A percentile compares a stretch with the other conserved stretches of the same genome.
Evolutionary conservation across 2,329 filamentous ascomycete species (phyloP).

Genomic region (Colletotrichum salicis): DNA sequence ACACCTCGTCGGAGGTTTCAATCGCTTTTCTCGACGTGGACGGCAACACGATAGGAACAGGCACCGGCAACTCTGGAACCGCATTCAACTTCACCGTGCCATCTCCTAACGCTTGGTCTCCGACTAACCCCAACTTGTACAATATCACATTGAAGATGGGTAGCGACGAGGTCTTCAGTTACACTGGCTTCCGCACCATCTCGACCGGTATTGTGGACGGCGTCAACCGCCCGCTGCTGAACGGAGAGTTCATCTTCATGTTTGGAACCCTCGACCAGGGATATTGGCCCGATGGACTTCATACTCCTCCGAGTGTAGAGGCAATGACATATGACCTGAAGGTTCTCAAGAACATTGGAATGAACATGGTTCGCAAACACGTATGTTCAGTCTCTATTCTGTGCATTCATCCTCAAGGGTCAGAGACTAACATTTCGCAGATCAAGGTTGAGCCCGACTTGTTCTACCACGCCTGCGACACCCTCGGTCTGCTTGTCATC

Average conservation of each 20-base stretch:
- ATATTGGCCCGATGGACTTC: slow-evolving; percentile 76
- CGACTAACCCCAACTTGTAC: slow-evolving; percentile 70
- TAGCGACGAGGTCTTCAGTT: slow-evolving; percentile 68
- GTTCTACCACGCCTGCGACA: slow-evolving; percentile 75
- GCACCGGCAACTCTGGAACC: slow-evolving; percentile 56
- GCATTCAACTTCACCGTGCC: slow-evolving; percentile 66
- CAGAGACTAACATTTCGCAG: slow-evolving; percentile 43
- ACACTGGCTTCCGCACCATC: slow-evolving; percentile 76
- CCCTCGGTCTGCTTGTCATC: slow-evolving; percentile 72
- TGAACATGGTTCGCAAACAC: slow-evolving; percentile 79
- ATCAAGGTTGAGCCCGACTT: slow-evolving; percentile 76
- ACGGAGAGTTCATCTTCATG: slow-evolving; percentile 75
- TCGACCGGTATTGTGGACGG: slow-evolving; percentile 66
- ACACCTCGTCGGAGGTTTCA: slow-evolving; percentile 47
- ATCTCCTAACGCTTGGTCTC: slow-evolving; percentile 72
- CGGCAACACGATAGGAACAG: slow-evolving; percentile 54
- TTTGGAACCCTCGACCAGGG: slow-evolving; percentile 78
- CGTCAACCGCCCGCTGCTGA: slow-evolving; percentile 70
- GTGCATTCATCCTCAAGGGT: background rate
- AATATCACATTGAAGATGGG: slow-evolving; percentile 67
- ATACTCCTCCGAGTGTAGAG: slow-evolving; percentile 72
- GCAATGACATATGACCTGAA: slow-evolving; percentile 76
- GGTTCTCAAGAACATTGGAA: slow-evolving; percentile 71
- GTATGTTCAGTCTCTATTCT: slow-evolving; percentile 50
- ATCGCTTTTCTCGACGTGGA: slow-evolving; percentile 49